phyloP scores from a whole-genome alignment of 768 basidiomycete species.

The Lentinus brumalis region DNA sequence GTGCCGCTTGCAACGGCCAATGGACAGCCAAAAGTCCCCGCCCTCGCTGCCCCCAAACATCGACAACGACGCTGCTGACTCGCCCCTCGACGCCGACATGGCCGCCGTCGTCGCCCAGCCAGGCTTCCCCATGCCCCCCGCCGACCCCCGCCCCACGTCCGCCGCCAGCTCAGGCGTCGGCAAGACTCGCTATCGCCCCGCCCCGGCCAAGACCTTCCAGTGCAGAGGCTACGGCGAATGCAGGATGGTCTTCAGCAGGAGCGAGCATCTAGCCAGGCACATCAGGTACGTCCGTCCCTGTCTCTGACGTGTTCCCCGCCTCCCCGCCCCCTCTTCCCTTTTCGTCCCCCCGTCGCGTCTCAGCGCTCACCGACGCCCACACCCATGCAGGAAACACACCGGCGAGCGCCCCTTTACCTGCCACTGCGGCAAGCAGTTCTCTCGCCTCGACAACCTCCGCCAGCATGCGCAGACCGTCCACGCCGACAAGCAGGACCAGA shows the following conservation, averaged over 20 bases:
- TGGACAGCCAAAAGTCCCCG: slow-evolving; percentile 26
- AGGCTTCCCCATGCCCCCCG: slow-evolving; percentile 13
- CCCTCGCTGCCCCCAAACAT: not conserved
- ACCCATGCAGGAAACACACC: slow-evolving; percentile 82
- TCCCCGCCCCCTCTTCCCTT: slow-evolving; percentile 11
- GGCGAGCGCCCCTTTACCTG: slow-evolving; percentile 96
- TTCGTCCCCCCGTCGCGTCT: slow-evolving; percentile 16
- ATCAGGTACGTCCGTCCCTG: slow-evolving; percentile 67
- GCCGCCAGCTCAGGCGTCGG: slow-evolving; percentile 17
- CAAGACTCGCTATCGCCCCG: slow-evolving; percentile 73
- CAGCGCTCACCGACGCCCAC: slow-evolving; percentile 26
- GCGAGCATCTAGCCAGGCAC: slow-evolving; percentile 95
- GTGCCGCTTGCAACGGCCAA: slow-evolving; percentile 20
- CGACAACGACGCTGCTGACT: not conserved
- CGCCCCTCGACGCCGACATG: slow-evolving; percentile 22
- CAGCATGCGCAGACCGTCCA: slow-evolving; percentile 98
- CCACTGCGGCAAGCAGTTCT: slow-evolving; percentile 95
- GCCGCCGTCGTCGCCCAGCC: slow-evolving; percentile 29
- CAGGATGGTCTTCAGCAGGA: slow-evolving; percentile 94
- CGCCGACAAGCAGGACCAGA: slow-evolving; percentile 87
- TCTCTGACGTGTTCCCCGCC: slow-evolving; percentile 17
- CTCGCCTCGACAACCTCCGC: slow-evolving; percentile 93
- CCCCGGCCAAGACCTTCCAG: slow-evolving; percentile 92
- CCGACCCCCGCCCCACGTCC: slow-evolving; percentile 13
- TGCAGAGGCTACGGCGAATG: slow-evolving; percentile 95